Conservation (phyloP, 2,329 filamentous ascomycete species). For the Cordyceps militaris region DNA sequence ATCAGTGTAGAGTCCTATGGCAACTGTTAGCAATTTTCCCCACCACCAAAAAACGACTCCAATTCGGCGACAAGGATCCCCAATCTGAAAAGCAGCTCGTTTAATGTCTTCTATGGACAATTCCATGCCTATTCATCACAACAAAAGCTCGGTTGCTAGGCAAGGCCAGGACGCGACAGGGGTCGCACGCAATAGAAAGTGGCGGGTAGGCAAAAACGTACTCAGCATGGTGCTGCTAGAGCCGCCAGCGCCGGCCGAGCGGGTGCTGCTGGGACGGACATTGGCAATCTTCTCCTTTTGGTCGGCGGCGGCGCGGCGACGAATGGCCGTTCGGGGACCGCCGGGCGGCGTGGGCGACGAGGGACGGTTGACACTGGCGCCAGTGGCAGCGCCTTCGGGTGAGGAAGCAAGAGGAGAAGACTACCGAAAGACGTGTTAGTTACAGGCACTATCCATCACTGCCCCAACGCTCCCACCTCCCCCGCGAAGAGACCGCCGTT, state of each 20-base stretch:
- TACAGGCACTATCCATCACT: neutral
- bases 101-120: too few species aligned
- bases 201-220: conserved; percentile 41
- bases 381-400: conserved; percentile 53
- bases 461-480: too few species aligned
- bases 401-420: conserved; percentile 56
- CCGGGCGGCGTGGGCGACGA: conserved; percentile 86
- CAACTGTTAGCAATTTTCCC: conserved; percentile 21
- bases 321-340: conserved; percentile 89
- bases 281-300: conserved; percentile 97
- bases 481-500: neutral
- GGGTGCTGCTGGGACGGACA: conserved; percentile 83
- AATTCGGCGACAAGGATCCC: neutral
- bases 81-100: too few species aligned
- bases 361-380: conserved; percentile 66
- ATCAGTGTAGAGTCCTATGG: conserved; percentile 84
- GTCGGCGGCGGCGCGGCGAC: conserved; percentile 90
- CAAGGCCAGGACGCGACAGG: too few species aligned
- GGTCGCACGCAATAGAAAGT: too few species aligned
- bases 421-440: conserved; percentile 25
- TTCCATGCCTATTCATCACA: too few species aligned
- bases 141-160: too few species aligned
- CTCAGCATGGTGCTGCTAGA: conserved; percentile 98
- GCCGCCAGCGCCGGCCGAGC: conserved; percentile 87
- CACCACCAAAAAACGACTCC: neutral